Base-by-base conservation (phyloP, 2,329 filamentous ascomycete species). In the Neospermospora avenae region DNA sequence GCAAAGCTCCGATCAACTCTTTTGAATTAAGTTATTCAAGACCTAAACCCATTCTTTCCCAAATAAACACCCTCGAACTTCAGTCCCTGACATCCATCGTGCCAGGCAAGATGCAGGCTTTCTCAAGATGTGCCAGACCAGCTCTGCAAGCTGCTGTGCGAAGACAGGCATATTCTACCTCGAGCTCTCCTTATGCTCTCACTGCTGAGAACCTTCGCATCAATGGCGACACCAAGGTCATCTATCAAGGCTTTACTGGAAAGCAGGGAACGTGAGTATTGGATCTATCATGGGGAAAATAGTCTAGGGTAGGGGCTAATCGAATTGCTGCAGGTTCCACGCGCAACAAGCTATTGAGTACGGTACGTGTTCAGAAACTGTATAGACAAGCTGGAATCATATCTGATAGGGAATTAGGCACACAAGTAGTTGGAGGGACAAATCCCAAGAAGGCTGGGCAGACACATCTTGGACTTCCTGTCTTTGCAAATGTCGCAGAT, bases 361-460 rank as follows among this genome's bases (percentile, higher is more conserved):
- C 80, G 95, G 91, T 96, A 90, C 75, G 70, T 72, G 59, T 63
- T 53, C 49, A 8, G 44, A 57, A 59, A 48, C 42, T 28, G 16
- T 16, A 35, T 44, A 53, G 42, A 60, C 41, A 22, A 59, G 53
- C 62, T n/a, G 37, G 60, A 52, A 60, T 63, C 67, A 74, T 37
- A 58, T 68, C 69, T 72, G 64, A 72, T 68, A 65, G 58, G 54
- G 37, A 18, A 37, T 55, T 72, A 96, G 91, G 93, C 76, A 99
- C 95, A 72, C 93, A 96, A 76, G 91, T 99, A 69, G 92, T 99
- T 69, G 95, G 95, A 77, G 95, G 95, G 75, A 98, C 93, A 74
- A 98, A 98, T 82, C 95, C 95, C 75, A 98, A 96, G 85, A 99
- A 99, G 83, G 95, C 95, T 68, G 95, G 95, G 74, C 80, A 85